A percentile compares a stretch with the other conserved stretches of the same genome.
phyloP scores from a whole-genome alignment of 2,329 filamentous ascomycete genomes.

The Aspergillus uvarum region DNA sequence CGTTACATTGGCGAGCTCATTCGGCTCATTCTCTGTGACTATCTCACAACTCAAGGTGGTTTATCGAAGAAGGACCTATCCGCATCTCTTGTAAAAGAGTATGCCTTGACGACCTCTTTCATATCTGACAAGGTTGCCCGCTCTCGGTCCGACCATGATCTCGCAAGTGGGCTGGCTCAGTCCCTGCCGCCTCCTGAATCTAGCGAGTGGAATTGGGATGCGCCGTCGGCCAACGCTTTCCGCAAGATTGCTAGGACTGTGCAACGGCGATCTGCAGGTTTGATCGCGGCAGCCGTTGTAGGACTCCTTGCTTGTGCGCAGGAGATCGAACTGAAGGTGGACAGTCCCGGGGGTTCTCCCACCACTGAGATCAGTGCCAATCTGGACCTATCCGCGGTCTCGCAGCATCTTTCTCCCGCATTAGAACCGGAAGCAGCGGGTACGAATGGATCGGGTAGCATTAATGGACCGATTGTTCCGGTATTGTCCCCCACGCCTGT shows the following conservation, averaged over 20 bases:
- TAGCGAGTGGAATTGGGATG: conserved; percentile 61
- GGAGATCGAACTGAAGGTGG: conserved; percentile 56
- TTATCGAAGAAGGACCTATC: conserved; percentile 52
- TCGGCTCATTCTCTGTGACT: conserved; percentile 67
- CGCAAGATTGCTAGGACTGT: conserved; percentile 69
- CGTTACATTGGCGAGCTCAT: conserved; percentile 76
- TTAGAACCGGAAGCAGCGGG: not conserved
- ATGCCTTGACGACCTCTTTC: conserved; percentile 70
- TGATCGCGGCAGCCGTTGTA: conserved; percentile 71
- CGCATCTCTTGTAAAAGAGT: conserved; percentile 54
- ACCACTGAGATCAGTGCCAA: conserved; percentile 29
- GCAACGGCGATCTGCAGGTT: conserved; percentile 68
- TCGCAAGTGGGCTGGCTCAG: conserved; percentile 48
- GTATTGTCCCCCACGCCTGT: conserved; percentile 36
- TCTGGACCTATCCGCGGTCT: conserved; percentile 19
- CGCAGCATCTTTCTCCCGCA: conserved; percentile 10
- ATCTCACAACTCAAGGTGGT: conserved; percentile 51
- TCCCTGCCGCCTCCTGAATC: conserved; percentile 54
- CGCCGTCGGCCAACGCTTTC: conserved; percentile 58
- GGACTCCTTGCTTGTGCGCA: conserved; percentile 68
- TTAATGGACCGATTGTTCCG: conserved; percentile 36
- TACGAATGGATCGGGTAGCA: conserved; percentile 11
- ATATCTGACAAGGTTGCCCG: conserved; percentile 67
- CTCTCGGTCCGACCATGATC: conserved; percentile 48
- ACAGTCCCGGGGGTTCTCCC: conserved; percentile 40